Conservation (phyloP, 768 basidiomycete species). For the Tylopilus sp. region DNA sequence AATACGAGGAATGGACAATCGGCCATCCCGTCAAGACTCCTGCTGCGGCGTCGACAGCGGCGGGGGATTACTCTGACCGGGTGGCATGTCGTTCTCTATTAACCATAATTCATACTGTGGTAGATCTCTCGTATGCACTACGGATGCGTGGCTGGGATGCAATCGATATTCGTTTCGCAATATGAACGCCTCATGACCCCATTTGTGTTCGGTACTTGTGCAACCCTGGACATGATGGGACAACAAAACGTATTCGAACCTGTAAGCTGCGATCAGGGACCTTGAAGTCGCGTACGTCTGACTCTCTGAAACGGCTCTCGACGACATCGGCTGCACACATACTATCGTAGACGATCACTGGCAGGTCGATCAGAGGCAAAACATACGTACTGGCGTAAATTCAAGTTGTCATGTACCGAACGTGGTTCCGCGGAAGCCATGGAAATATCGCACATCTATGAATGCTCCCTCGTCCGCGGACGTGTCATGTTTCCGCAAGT, state of each 20-base stretch:
- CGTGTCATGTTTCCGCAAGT: neutral
- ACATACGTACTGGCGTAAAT: neutral
- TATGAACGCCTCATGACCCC: neutral
- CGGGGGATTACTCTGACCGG: too few species aligned
- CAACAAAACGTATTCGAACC: too few species aligned
- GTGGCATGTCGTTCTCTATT: too few species aligned
- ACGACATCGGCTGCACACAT: neutral
- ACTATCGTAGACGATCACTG: neutral
- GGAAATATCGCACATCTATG: neutral
- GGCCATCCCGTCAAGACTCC: too few species aligned
- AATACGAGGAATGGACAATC: too few species aligned
- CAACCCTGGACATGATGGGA: too few species aligned
- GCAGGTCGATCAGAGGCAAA: neutral
- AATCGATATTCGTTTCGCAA: neutral
- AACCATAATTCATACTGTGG: too few species aligned
- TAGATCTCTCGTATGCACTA: neutral
- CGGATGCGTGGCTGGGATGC: neutral
- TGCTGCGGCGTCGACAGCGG: too few species aligned
- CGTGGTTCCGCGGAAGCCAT: neutral
- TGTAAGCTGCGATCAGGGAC: neutral
- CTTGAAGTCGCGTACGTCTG: neutral
- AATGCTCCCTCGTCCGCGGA: constrained; percentile 2
- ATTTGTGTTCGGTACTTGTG: neutral
- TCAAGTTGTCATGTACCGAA: neutral
- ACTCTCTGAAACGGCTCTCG: neutral